Conservation (phyloP, 768 basidiomycete genomes). For the Hemileccinum rubropunctum region DNA sequence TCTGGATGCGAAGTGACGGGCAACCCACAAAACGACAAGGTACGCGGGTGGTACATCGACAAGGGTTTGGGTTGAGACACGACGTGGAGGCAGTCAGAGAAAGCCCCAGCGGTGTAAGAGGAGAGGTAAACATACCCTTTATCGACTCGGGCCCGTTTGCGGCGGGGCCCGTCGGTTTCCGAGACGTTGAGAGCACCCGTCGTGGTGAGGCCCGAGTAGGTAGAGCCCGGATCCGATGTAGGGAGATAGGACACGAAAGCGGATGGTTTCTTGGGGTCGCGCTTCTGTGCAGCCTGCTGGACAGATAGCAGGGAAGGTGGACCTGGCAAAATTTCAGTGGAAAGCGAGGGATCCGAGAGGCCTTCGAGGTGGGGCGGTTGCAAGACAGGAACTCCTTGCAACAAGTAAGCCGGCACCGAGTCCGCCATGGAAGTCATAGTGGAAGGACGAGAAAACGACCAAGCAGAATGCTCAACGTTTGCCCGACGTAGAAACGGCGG, state of each 20-base stretch:
- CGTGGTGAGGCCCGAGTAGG: slow-evolving; percentile 76
- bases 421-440: slow-evolving; percentile 70
- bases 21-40: slow-evolving; percentile 10
- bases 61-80: slow-evolving; percentile 27
- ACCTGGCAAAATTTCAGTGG: slow-evolving; percentile 88
- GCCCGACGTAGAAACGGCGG: slow-evolving; percentile 18
- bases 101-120: slow-evolving; percentile 18
- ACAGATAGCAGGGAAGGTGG: slow-evolving; percentile 73
- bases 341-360: slow-evolving; percentile 63
- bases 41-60: slow-evolving; percentile 18
- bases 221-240: slow-evolving; percentile 82
- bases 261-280: slow-evolving; percentile 77
- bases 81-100: slow-evolving; percentile 23
- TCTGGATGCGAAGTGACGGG: slow-evolving; percentile 34
- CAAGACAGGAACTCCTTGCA: slow-evolving; percentile 67
- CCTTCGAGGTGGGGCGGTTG: slow-evolving; percentile 83
- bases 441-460: slow-evolving; percentile 25
- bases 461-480: slow-evolving; percentile 12
- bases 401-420: slow-evolving; percentile 62
- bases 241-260: slow-evolving; percentile 77
- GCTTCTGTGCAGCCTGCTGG: slow-evolving; percentile 69
- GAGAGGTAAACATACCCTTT: slow-evolving; percentile 57
- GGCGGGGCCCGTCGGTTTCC: slow-evolving; percentile 61
- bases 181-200: slow-evolving; percentile 57
- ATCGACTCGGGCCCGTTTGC: slow-evolving; percentile 71